Percentiles rank a stretch among this genome's conserved stretches.
Evolutionary conservation across 2,329 filamentous ascomycete species (phyloP).

Genomic region (Fusarium dlaminii): DNA sequence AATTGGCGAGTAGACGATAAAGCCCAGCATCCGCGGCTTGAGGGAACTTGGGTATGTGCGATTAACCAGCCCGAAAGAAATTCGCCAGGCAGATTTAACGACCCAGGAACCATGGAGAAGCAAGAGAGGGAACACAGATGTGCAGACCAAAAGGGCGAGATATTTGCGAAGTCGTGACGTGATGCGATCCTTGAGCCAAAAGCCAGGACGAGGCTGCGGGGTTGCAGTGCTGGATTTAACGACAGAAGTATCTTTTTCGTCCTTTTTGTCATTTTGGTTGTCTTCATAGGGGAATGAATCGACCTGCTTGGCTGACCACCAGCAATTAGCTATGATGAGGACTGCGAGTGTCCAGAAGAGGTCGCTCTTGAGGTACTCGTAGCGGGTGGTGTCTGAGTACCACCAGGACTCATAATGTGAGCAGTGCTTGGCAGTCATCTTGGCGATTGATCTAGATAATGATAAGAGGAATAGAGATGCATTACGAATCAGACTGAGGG

Average conservation of each 20-base stretch:
- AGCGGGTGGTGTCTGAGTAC: slow-evolving; percentile 19
- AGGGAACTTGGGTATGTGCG: slow-evolving; percentile 11
- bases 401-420: not conserved
- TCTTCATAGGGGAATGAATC: not conserved
- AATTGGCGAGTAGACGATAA: slow-evolving; percentile 5
- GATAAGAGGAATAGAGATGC: not conserved
- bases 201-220: not conserved
- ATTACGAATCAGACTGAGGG: too few species aligned
- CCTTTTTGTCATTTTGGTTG: fast-evolving
- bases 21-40: slow-evolving; percentile 5
- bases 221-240: not conserved
- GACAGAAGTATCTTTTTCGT: not conserved
- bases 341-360: slow-evolving; percentile 22
- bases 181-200: slow-evolving; percentile 3
- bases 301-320: slow-evolving; percentile 14
- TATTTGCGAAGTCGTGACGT: slow-evolving; percentile 8
- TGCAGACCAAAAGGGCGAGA: not conserved
- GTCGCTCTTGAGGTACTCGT: slow-evolving; percentile 26
- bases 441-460: not conserved
- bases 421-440: not conserved
- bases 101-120: slow-evolving; percentile 24
- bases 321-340: slow-evolving; percentile 9
- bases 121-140: not conserved
- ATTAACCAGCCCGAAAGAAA: slow-evolving; percentile 1
- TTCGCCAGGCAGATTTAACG: slow-evolving; percentile 12